Evolutionary conservation across 208 protist species (phyloP), one percentile per base, ranked within the genome.

Genomic region (Trypanosoma cruzi): DNA sequence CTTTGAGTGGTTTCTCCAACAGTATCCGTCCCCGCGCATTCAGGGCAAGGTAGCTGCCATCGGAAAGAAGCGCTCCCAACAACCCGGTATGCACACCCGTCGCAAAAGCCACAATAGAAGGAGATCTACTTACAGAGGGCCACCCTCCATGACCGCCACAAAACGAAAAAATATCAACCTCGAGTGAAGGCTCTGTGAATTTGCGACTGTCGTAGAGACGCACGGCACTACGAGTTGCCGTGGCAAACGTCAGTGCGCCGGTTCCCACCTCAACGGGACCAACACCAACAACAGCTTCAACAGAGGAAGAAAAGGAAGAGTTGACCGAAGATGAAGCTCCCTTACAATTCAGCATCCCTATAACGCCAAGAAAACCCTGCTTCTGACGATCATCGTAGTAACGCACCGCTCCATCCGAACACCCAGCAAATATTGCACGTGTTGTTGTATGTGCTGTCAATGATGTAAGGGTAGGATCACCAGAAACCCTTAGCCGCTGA

Each of bases 381-480:
- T 73, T 68, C 70, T 91, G 88, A 13, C 91, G 84, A 63, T 96
- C 88, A 64, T 96, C 91, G 75, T 94, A 96, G 77, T 94, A 96
- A 50, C 85, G 85, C 37, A 96, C 86, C 22, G 88, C 77, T 29
- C 86, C 82, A 68, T 96, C 88, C n/a, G 76, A 71, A 40, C 86
- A 94, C 52, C 91, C 88, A 7, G 88, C 88, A 59, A 94, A 72
- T 36, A 96, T 75, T 2, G 78, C 82, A 48, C 87, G 88, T 56
- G 81, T 78, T 14, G 85, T 90, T 55, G 88, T 88, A 79, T 92
- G 82, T 24, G 81, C 75, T 18, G 75, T 75, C 7, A 96, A 77
- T 16, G 75, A 82, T 18, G 88, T 96, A 52, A 96, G 67, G 20
- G 59, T 59, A 11, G 91, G 78, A 69, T 84, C 84, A 63, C 88